Evolutionary conservation across 2,329 filamentous ascomycete species (phyloP).

Genomic region (Lasiodiplodia theobromae): DNA sequence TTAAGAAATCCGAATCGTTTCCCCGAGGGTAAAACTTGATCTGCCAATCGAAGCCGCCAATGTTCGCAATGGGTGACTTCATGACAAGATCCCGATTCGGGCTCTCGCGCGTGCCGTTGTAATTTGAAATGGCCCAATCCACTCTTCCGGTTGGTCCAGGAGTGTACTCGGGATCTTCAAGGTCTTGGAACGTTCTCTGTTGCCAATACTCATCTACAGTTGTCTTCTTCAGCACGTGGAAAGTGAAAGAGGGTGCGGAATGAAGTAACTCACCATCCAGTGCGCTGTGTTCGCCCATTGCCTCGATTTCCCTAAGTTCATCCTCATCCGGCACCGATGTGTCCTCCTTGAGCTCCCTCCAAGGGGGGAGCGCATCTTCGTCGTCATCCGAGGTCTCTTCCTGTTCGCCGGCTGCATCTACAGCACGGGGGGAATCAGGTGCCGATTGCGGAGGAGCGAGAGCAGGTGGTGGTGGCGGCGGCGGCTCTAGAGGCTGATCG

Average conservation of each 20-base stretch:
- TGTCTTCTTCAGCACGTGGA: background rate
- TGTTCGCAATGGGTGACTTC: slow-evolving; percentile 62
- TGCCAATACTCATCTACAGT: slow-evolving; percentile 63
- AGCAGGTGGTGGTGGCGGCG: slow-evolving; percentile 22
- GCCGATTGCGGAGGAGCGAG: background rate
- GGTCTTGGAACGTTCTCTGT: slow-evolving; percentile 60
- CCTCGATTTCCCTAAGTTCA: slow-evolving; percentile 65
- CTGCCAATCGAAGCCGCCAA: slow-evolving; percentile 69
- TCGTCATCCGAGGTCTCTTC: slow-evolving; percentile 46
- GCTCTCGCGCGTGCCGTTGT: slow-evolving; percentile 66
- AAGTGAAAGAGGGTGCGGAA: background rate
- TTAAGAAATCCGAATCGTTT: slow-evolving; percentile 64
- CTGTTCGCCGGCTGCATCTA: slow-evolving; percentile 15
- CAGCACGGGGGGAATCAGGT: slow-evolving; percentile 9
- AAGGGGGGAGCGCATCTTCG: slow-evolving; percentile 46
- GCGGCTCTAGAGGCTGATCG: slow-evolving; percentile 10
- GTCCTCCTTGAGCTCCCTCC: slow-evolving; percentile 65
- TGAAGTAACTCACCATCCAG: slow-evolving; percentile 54
- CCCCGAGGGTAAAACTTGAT: slow-evolving; percentile 71
- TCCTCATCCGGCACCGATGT: slow-evolving; percentile 61
- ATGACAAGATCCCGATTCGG: slow-evolving; percentile 66
- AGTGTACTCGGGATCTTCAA: slow-evolving; percentile 65
- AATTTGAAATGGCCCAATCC: slow-evolving; percentile 64
- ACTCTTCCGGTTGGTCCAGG: slow-evolving; percentile 63
- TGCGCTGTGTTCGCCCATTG: slow-evolving; percentile 60